Base-by-base conservation (phyloP, 1,284 basidiomycete species). In the Microstroma glucosiphilum region DNA sequence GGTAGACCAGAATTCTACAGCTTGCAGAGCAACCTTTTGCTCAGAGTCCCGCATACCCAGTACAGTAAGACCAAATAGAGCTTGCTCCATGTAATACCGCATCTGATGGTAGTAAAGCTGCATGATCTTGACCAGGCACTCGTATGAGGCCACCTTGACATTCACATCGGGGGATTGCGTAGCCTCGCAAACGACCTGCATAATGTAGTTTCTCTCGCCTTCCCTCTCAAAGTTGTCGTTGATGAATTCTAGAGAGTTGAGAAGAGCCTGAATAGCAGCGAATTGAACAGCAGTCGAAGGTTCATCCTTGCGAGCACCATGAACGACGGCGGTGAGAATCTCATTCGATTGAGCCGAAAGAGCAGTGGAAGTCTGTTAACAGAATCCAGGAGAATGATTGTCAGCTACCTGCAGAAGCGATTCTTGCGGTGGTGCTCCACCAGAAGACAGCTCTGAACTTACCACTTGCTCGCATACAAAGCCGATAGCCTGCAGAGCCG, bases 101-200 rank as follows among this genome's bases (percentile, higher is more conserved):
- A 99, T 99, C 84, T 96, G 96, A 78, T 96, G 92, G 81, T 99
- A 99, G 83, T 98, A 99, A 61, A 96, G 82, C 70, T 89, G 88
- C 96, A 99, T 98, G 79, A 97, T 94, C 73, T 88, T 86, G 55
- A 98, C 96, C 17, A 99, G 83, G 81, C 91, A 93, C 80, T 96
- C 92, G 78, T 96, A 99, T 15, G 75, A 72, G 12, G 73, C 70
- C 13, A 76, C 72, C 68, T 77, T 76, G 68, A 78, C 72, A 46
- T 69, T 58, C 82, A 96, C 92, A 58, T 97, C 92, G 53, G 85
- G 81, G 17, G 89, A 85, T 81, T 98, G 96, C 0, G 96, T 98
- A 0, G 94, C 96, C 80, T 98, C 96, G 79, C 94, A 99, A 26
- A 98, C 91, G 58, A 98, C 92, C 83, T 99, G 96, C 96, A 98